These are phyloP conservation scores for Austroboletus novae-zelandiae DNA, from an alignment of 1,284 basidiomycete species.

Conservation along the genomic window DNA sequence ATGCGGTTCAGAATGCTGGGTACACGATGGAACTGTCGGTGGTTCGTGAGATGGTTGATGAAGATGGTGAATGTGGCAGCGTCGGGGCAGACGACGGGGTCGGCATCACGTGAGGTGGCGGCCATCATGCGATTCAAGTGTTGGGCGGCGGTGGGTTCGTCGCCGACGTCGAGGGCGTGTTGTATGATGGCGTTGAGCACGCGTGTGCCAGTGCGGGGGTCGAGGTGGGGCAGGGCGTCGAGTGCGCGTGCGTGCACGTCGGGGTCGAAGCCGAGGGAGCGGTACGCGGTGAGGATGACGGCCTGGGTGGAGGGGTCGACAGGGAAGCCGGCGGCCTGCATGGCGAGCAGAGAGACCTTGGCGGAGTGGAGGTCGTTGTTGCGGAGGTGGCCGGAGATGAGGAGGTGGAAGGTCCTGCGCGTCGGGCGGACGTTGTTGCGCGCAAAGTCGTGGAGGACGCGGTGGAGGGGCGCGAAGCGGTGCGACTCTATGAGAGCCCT, in stretches of 20 bases:
- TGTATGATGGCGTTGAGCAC: slow-evolving; percentile 65
- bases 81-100: slow-evolving; percentile 41
- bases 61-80: slow-evolving; percentile 63
- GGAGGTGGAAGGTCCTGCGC: slow-evolving; percentile 61
- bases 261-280: slow-evolving; percentile 55
- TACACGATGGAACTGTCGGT: slow-evolving; percentile 45
- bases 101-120: slow-evolving; percentile 33
- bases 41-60: slow-evolving; percentile 53
- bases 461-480: slow-evolving; percentile 45
- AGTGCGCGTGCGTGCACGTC: slow-evolving; percentile 53
- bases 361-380: slow-evolving; percentile 63
- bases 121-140: slow-evolving; percentile 57
- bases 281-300: slow-evolving; percentile 56
- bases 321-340: slow-evolving; percentile 55
- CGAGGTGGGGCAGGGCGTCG: slow-evolving; percentile 42
- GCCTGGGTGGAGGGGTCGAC: slow-evolving; percentile 58
- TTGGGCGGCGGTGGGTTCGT: slow-evolving; percentile 44
- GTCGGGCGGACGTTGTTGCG: slow-evolving; percentile 45
- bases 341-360: slow-evolving; percentile 47
- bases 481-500: slow-evolving; percentile 55
- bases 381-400: slow-evolving; percentile 62
- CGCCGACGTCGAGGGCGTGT: slow-evolving; percentile 53
- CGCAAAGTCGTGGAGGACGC: slow-evolving; percentile 50
- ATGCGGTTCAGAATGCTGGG: slow-evolving; percentile 49
- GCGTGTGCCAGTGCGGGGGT: slow-evolving; percentile 41